Evolutionary conservation across 257 asterid genomes (phyloP).

Genomic region (Capsicum rhomboideum): DNA sequence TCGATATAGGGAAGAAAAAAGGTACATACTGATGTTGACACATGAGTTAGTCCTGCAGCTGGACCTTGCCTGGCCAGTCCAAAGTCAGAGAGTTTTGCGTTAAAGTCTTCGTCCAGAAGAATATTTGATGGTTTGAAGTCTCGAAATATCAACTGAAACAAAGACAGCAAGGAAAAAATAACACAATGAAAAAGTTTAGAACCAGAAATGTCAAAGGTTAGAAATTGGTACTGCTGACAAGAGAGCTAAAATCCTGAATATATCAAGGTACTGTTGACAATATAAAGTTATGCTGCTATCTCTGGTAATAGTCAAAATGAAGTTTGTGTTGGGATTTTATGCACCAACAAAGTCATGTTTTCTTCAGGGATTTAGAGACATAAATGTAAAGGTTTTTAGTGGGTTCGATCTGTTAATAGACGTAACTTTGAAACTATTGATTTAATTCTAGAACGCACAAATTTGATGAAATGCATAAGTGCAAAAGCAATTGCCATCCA

Average conservation of each 20-base stretch:
- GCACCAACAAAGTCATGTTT: not conserved
- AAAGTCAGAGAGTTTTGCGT: slow-evolving; percentile 85
- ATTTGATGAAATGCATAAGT: not conserved
- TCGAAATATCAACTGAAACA: slow-evolving; percentile 69
- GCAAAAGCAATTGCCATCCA: not conserved
- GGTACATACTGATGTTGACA: slow-evolving; percentile 70
- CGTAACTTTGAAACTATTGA: not conserved
- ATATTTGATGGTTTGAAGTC: slow-evolving; percentile 91
- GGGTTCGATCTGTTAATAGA: not conserved
- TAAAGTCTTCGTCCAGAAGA: slow-evolving; percentile 76
- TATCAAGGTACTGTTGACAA: not conserved
- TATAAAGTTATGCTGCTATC: not conserved
- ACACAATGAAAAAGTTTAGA: not conserved
- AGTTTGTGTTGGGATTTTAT: not conserved
- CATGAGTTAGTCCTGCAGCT: slow-evolving; percentile 61
- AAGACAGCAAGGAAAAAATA: slow-evolving; percentile 6
- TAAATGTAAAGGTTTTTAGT: not conserved
- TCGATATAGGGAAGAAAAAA: not conserved
- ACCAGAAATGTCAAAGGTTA: not conserved
- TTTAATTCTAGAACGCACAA: not conserved
- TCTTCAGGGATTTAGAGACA: not conserved
- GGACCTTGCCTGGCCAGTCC: slow-evolving; percentile 98
- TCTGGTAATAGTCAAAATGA: not conserved
- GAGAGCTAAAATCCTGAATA: not conserved
- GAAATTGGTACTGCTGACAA: not conserved